A percentile compares a stretch with the other conserved stretches of the same genome.
phyloP scores from a whole-genome alignment of 2,329 filamentous ascomycete genomes.

The Fusarium chaquense region DNA sequence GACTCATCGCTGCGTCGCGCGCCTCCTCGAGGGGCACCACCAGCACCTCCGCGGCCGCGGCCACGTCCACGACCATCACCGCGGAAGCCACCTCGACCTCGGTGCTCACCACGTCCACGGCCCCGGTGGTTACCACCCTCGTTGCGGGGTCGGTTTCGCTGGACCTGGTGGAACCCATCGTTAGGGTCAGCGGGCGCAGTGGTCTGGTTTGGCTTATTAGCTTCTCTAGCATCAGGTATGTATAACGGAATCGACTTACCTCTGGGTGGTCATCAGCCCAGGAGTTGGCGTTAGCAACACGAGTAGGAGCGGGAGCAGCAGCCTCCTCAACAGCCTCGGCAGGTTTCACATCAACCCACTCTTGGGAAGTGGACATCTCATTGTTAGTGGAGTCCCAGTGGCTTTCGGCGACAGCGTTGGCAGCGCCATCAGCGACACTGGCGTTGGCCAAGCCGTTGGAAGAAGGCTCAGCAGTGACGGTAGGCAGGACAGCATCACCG shows the following conservation, averaged over 20 bases:
- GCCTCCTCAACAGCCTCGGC: constrained; percentile 80
- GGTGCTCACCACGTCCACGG: constrained; percentile 61
- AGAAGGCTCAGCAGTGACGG: constrained; percentile 52
- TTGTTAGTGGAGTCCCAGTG: constrained; percentile 71
- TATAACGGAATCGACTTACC: constrained; percentile 51
- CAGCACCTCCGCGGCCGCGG: constrained; percentile 54
- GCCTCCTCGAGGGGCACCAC: constrained; percentile 52
- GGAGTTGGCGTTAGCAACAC: constrained; percentile 69
- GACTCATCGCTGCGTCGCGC: constrained; percentile 57
- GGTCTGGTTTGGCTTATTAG: constrained; percentile 42
- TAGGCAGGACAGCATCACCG: constrained; percentile 57
- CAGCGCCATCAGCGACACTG: constrained; percentile 63
- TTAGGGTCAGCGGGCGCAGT: constrained; percentile 58
- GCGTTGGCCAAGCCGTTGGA: constrained; percentile 62
- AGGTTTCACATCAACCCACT: constrained; percentile 79
- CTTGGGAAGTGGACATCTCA: constrained; percentile 64
- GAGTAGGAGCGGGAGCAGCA: constrained; percentile 66
- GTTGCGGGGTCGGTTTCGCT: constrained; percentile 68
- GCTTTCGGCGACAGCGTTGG: constrained; percentile 72
- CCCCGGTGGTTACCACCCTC: constrained; percentile 60
- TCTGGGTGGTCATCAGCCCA: constrained; percentile 86
- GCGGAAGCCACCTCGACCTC: constrained; percentile 65
- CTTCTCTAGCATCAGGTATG: not conserved
- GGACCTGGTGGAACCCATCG: constrained; percentile 81
- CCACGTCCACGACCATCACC: constrained; percentile 61